These are phyloP conservation scores for Tilletia horrida DNA, from an alignment of 1,284 basidiomycete species.

Conservation along the genomic window DNA sequence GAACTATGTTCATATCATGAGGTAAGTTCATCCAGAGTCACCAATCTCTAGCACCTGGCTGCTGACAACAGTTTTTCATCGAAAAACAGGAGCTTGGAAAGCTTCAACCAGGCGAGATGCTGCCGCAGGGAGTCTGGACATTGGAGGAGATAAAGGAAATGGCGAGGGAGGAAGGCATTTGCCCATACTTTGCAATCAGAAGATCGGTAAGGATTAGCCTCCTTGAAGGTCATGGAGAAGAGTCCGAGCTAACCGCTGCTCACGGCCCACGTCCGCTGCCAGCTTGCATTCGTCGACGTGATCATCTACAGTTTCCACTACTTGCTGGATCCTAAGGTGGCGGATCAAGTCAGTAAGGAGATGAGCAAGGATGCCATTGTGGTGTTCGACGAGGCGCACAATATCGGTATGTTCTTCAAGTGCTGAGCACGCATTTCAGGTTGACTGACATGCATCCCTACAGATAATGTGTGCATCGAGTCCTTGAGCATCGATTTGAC, in stretches of 20 bases:
- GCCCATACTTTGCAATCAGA: conserved; percentile 94
- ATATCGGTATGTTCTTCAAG: conserved; percentile 70
- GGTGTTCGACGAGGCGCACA: conserved; percentile 99
- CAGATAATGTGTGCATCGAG: conserved; percentile 98
- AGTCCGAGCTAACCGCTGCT: not conserved
- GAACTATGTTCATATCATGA: conserved; percentile 95
- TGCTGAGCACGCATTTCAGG: too few relatives aligned
- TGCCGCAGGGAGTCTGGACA: conserved; percentile 88
- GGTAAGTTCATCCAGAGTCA: conserved; percentile 59
- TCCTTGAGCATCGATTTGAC: conserved; percentile 96
- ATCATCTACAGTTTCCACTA: conserved; percentile 99
- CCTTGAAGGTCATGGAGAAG: too few relatives aligned
- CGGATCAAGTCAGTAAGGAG: conserved; percentile 97
- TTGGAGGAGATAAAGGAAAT: conserved; percentile 88
- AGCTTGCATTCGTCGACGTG: conserved; percentile 93
- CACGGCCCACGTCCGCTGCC: conserved; percentile 20
- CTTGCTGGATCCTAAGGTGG: conserved; percentile 95
- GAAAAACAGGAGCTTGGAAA: conserved; percentile 66
- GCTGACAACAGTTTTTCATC: not conserved
- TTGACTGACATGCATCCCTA: conserved; percentile 3
- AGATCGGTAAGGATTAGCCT: conserved; percentile 70
- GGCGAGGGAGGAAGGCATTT: conserved; percentile 78
- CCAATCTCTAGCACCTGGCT: not conserved
- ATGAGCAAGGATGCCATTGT: conserved; percentile 97
- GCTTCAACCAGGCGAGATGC: conserved; percentile 76